Evolutionary conservation across 495 filamentous ascomycete species (phyloP).

Genomic region (Bathelium albidoporum): DNA sequence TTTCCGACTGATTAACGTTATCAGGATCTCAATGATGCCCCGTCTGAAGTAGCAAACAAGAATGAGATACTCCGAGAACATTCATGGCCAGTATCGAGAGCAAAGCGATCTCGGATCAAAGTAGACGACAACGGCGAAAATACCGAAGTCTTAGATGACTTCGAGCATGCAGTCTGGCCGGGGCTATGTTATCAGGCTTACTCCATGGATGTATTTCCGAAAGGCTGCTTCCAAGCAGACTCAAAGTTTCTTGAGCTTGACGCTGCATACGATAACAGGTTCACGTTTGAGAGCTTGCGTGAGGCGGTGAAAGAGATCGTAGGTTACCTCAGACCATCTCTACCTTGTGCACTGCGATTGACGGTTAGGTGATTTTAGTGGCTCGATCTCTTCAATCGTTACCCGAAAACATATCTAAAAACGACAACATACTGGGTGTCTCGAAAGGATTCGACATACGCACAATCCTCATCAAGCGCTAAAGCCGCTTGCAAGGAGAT

Average conservation of each 20-base stretch:
- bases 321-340: not conserved
- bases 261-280: not conserved
- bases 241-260: not conserved
- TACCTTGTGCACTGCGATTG: not conserved
- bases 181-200: not conserved
- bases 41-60: not conserved
- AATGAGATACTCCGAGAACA: not conserved
- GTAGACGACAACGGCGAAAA: not conserved
- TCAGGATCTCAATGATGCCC: too few relatives aligned
- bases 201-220: not conserved
- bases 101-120: not conserved
- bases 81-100: not conserved
- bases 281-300: not conserved
- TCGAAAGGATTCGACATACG: not conserved
- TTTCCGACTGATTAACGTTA: too few relatives aligned
- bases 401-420: not conserved
- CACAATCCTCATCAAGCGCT: not conserved
- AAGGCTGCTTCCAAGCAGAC: not conserved
- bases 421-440: not conserved
- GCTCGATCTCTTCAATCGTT: not conserved
- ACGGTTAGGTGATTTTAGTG: not conserved
- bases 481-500: not conserved
- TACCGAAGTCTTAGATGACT: not conserved
- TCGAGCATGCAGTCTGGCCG: not conserved
- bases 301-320: not conserved